Conservation (phyloP, 495 filamentous ascomycete species). For the Penicillium bovifimosum region DNA sequence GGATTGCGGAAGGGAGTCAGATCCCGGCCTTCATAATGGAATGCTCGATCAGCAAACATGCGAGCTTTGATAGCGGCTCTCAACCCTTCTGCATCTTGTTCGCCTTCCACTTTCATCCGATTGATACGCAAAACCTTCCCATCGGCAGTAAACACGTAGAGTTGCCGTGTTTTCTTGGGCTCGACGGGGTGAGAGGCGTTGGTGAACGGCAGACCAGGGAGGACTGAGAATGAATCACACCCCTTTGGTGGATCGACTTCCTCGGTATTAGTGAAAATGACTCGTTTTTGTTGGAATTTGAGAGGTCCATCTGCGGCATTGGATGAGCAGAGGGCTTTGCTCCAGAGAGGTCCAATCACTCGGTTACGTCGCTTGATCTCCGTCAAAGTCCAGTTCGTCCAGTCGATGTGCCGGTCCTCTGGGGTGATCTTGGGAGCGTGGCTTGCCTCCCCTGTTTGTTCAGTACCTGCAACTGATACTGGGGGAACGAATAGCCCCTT, state of each 20-base stretch:
- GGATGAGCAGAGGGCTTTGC: conserved; percentile 28
- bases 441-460: conserved; percentile 16
- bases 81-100: conserved; percentile 31
- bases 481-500: conserved; percentile 62
- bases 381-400: conserved; percentile 42
- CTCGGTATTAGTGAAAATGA: conserved; percentile 38
- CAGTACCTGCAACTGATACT: conserved; percentile 30
- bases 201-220: conserved; percentile 40
- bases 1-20: conserved; percentile 38
- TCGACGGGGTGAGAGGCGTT: conserved; percentile 25
- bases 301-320: conserved; percentile 11
- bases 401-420: conserved; percentile 50
- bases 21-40: conserved; percentile 20
- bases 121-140: conserved; percentile 34
- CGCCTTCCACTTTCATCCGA: conserved; percentile 42
- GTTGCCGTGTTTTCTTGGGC: conserved; percentile 23
- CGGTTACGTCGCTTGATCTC: conserved; percentile 46
- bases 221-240: conserved; percentile 21
- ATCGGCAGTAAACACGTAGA: conserved; percentile 39
- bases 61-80: conserved; percentile 40
- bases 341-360: conserved; percentile 54
- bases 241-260: conserved; percentile 29
- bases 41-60: conserved; percentile 34
- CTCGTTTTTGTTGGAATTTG: conserved; percentile 30
- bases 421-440: conserved; percentile 51